phyloP scores from a whole-genome alignment of 2,329 filamentous ascomycete genomes.

The Epichloe gansuensis region DNA sequence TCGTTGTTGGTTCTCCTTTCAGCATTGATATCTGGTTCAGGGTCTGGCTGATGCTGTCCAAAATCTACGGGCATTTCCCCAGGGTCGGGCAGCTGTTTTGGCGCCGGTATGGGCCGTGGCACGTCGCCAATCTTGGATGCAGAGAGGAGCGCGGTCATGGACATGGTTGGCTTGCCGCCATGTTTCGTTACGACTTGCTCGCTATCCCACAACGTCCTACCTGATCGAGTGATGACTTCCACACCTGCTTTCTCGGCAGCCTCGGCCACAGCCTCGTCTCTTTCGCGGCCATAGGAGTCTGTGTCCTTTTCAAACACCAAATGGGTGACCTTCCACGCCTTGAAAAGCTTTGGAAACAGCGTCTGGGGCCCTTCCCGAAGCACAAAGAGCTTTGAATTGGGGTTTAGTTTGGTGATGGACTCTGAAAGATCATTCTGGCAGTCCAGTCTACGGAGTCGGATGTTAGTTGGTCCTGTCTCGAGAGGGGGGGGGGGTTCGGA shows the following conservation, averaged over 20 bases:
- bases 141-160: constrained; percentile 50
- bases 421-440: constrained; percentile 58
- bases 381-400: constrained; percentile 57
- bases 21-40: constrained; percentile 47
- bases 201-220: constrained; percentile 61
- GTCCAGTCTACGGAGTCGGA: constrained; percentile 40
- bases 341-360: constrained; percentile 58
- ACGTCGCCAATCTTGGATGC: constrained; percentile 50
- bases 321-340: constrained; percentile 61
- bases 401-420: constrained; percentile 55
- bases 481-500: not conserved
- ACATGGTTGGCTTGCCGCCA: constrained; percentile 61
- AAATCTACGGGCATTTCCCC: constrained; percentile 48
- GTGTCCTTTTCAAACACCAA: constrained; percentile 71
- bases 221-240: constrained; percentile 48
- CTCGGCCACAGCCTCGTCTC: constrained; percentile 46
- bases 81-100: constrained; percentile 48
- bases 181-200: constrained; percentile 55
- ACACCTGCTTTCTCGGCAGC: constrained; percentile 54
- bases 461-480: not conserved
- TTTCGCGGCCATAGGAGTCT: constrained; percentile 54
- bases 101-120: constrained; percentile 46
- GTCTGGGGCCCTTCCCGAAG: constrained; percentile 61
- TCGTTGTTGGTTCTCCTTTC: constrained; percentile 40
- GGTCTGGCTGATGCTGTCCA: constrained; percentile 38